Conservation (phyloP, 2,329 filamentous ascomycete genomes). For the Setomelanomma holmii region DNA sequence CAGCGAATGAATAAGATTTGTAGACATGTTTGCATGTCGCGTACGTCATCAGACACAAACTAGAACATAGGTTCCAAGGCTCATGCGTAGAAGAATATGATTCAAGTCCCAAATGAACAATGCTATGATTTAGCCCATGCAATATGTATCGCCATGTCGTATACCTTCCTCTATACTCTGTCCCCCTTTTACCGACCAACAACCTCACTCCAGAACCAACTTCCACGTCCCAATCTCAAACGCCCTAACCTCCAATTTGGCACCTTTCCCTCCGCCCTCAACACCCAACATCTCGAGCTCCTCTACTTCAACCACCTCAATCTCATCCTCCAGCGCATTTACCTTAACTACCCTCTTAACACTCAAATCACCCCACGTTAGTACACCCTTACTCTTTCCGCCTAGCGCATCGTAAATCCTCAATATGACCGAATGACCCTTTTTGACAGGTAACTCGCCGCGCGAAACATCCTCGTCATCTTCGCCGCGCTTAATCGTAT, state of each 20-base stretch:
- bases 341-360: slow-evolving; percentile 82
- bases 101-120: too few relatives aligned
- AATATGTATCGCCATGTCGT: too few relatives aligned
- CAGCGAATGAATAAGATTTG: too few relatives aligned
- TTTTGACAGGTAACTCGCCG: slow-evolving; percentile 64
- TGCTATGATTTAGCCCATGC: too few relatives aligned
- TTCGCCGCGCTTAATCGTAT: slow-evolving; percentile 86
- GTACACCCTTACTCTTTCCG: slow-evolving; percentile 75
- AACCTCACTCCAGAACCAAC: slow-evolving; percentile 49
- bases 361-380: slow-evolving; percentile 69
- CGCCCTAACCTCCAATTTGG: slow-evolving; percentile 65
- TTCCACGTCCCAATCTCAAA: slow-evolving; percentile 88
- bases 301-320: slow-evolving; percentile 4
- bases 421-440: slow-evolving; percentile 80
- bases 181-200: neutral
- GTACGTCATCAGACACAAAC: too few relatives aligned
- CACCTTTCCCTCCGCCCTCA: slow-evolving; percentile 62
- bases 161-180: too few relatives aligned
- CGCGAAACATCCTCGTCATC: slow-evolving; percentile 62
- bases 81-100: too few relatives aligned
- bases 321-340: slow-evolving; percentile 87
- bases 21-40: too few relatives aligned
- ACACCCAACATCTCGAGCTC: slow-evolving; percentile 57
- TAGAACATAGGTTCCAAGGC: too few relatives aligned
- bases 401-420: slow-evolving; percentile 89